Evolutionary conservation across 2,329 filamentous ascomycete genomes (phyloP).

Genomic region (Blastomyces gilchristii): DNA sequence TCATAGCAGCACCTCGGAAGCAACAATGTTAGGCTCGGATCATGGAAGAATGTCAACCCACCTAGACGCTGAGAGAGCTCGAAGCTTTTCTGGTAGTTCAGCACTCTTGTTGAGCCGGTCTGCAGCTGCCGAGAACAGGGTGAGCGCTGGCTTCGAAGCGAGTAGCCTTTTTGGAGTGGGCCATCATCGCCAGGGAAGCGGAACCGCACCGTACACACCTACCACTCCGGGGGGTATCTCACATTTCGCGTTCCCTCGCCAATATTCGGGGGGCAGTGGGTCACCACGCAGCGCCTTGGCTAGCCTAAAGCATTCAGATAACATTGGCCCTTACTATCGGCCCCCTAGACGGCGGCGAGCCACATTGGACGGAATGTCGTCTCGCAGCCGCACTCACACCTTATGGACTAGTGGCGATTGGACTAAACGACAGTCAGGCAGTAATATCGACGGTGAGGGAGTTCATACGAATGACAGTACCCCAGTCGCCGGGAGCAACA

Average conservation of each 20-base stretch:
- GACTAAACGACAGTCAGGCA: conserved; percentile 32
- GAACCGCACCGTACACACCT: conserved; percentile 54
- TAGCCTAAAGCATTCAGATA: conserved; percentile 41
- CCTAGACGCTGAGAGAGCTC: conserved; percentile 43
- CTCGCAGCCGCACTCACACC: conserved; percentile 35
- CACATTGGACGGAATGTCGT: conserved; percentile 44
- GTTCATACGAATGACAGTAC: conserved; percentile 28
- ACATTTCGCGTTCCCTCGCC: conserved; percentile 47
- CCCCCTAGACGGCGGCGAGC: conserved; percentile 64
- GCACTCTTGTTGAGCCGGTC: conserved; percentile 49
- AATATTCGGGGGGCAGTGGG: conserved; percentile 35
- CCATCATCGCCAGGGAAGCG: conserved; percentile 45
- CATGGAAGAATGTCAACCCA: conserved; percentile 53
- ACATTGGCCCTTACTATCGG: conserved; percentile 75
- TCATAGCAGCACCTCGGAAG: conserved; percentile 71
- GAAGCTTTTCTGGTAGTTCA: conserved; percentile 54
- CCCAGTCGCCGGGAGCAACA: conserved; percentile 37
- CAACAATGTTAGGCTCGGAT: conserved; percentile 65
- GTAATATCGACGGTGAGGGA: conserved; percentile 26
- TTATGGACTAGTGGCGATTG: conserved; percentile 41
- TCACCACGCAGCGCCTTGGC: conserved; percentile 35
- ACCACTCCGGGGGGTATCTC: conserved; percentile 65
- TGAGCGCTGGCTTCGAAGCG: conserved; percentile 46
- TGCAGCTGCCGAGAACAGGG: conserved; percentile 35
- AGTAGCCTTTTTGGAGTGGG: conserved; percentile 38